Evolutionary conservation across 495 filamentous ascomycete genomes (phyloP).

Genomic region (Hypoxylon lienhwacheense): DNA sequence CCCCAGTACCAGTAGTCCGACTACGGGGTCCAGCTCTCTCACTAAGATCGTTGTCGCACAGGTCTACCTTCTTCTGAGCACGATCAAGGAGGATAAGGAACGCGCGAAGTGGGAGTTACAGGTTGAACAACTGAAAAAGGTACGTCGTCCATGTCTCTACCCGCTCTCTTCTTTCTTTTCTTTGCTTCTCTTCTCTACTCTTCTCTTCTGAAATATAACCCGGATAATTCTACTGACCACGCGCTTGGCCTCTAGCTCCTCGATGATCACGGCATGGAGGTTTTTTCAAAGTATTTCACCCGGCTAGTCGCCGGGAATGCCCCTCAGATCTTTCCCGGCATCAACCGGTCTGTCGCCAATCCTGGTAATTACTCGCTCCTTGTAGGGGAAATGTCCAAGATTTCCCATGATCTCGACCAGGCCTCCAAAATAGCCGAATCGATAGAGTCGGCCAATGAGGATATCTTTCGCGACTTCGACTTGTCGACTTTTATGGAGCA

Average conservation of each 20-base stretch:
- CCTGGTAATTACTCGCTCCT: slow-evolving; percentile 79
- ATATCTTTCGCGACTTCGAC: slow-evolving; percentile 93
- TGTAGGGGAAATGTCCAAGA: slow-evolving; percentile 80
- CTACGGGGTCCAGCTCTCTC: slow-evolving; percentile 60
- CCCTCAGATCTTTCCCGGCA: slow-evolving; percentile 77
- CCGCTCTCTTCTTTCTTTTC: neutral
- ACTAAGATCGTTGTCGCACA: slow-evolving; percentile 92
- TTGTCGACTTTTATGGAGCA: slow-evolving; percentile 89
- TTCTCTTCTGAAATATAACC: no score
- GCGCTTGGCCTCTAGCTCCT: slow-evolving; percentile 63
- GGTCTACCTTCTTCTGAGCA: slow-evolving; percentile 89
- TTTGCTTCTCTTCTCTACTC: neutral
- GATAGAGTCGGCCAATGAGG: slow-evolving; percentile 78
- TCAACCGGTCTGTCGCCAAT: slow-evolving; percentile 69
- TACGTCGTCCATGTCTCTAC: slow-evolving; percentile 46
- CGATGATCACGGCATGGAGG: slow-evolving; percentile 96
- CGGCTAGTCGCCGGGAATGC: slow-evolving; percentile 84
- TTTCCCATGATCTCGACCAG: slow-evolving; percentile 75
- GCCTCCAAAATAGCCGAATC: slow-evolving; percentile 89
- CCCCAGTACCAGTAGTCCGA: slow-evolving; percentile 71
- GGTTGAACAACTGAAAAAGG: slow-evolving; percentile 87
- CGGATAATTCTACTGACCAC: no score
- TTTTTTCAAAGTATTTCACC: slow-evolving; percentile 88
- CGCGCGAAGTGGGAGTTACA: slow-evolving; percentile 92
- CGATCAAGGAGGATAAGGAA: slow-evolving; percentile 88